These are phyloP conservation scores for Cicer chorassanicum DNA, from an alignment of 306 rosid genomes.

Conservation along the genomic window DNA sequence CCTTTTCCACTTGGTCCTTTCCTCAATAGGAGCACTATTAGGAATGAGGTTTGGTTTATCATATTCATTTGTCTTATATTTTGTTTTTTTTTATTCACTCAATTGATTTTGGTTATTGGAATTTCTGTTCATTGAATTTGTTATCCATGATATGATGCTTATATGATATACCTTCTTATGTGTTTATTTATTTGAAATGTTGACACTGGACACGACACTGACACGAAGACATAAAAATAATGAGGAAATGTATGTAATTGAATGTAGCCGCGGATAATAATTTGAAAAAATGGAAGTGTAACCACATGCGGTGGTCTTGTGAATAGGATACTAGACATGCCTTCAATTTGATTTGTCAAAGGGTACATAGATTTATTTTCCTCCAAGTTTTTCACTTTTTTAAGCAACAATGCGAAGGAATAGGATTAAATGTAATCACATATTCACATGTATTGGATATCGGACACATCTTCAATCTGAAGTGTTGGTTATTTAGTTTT, in stretches of 20 bases:
- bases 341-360: too few relatives aligned
- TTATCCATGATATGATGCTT: slow-evolving; percentile 11
- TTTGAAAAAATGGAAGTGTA: too few relatives aligned
- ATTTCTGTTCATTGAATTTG: background rate
- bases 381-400: background rate
- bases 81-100: background rate
- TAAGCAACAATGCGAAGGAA: background rate
- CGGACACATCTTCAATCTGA: background rate
- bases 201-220: too few relatives aligned
- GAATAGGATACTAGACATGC: too few relatives aligned
- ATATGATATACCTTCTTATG: slow-evolving; percentile 10
- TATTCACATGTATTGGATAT: background rate
- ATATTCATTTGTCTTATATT: slow-evolving; percentile 16
- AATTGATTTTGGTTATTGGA: slow-evolving; percentile 31
- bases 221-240: too few relatives aligned
- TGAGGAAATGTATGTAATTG: too few relatives aligned
- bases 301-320: too few relatives aligned
- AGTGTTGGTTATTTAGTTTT: background rate
- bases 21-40: slow-evolving; percentile 77
- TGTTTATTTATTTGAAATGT: background rate
- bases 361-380: background rate
- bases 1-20: slow-evolving; percentile 99
- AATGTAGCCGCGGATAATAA: too few relatives aligned
- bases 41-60: slow-evolving; percentile 69
- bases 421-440: background rate